Base-by-base conservation (phyloP, 805 yeast species). In the Nakazawaea pomicola region DNA sequence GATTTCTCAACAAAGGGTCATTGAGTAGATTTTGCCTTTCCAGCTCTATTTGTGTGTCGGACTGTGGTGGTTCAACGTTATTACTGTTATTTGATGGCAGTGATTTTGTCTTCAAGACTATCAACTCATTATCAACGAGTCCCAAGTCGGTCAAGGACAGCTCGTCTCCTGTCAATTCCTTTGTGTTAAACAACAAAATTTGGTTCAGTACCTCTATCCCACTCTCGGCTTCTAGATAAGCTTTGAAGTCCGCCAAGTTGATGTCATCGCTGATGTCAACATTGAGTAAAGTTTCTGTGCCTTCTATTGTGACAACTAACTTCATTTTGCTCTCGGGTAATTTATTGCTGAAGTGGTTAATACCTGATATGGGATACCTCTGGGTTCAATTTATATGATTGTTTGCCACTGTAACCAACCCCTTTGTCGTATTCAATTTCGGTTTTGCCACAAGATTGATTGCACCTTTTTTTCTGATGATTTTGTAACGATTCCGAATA, bases 151-250 rank as follows among this genome's bases (percentile, higher is more conserved):
- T 56, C 35, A 89, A 60, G 1, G 76, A 61, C 34, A 55, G 57
- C 3, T 55, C 37, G 6, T 57, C 61, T 2, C 49, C 55, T 2
- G 49, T 42, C 27, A 85, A 49, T 4, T 60, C 52, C 19, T 62
- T 61, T 44, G 73, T 72, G 46, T 80, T 70, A 50, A 65, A 65
- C 17, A 65, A 55, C 35, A 87, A 50, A n/a, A 65, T 57, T 53
- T 82, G 84, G 12, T 61, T 51, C 0, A 55, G 51, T 4, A 71
- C 61, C 9, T 65, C 62, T 38, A 82, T 70, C 11, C 66, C 70
- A 7, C 88, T 72, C 53, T 87, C 95, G 1, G 82, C 77, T 46
- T 80, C 82, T 8, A 89, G 54, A 48, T 82, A 78, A 0, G 91
- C 95, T 45, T 75, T 70, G 49, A 90, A 71, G 56, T 89, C 96